These are phyloP conservation scores for Bipolaris sorokiniana DNA, from an alignment of 2,329 filamentous ascomycete species.

Conservation along the genomic window DNA sequence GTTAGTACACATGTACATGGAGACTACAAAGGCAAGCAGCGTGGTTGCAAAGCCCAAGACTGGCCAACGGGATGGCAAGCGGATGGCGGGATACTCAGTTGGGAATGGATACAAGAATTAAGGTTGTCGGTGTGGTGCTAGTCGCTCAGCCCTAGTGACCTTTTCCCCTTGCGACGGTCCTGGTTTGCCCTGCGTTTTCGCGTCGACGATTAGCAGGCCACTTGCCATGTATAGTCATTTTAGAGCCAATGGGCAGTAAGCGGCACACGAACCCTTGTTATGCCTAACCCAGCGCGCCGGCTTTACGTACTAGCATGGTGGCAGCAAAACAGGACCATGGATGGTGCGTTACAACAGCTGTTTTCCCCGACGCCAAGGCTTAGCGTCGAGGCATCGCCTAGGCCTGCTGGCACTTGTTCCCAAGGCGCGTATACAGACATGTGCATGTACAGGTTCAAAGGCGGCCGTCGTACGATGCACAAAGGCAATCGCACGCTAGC, in stretches of 20 bases:
- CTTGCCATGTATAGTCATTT: slow-evolving; percentile 11
- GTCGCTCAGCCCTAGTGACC: slow-evolving; percentile 11
- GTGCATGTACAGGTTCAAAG: too few relatives aligned
- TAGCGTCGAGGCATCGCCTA: background rate
- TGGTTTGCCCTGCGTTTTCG: slow-evolving; percentile 12
- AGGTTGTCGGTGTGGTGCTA: slow-evolving; percentile 9
- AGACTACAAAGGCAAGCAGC: too few relatives aligned
- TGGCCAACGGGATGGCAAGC: too few relatives aligned
- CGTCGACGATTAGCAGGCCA: slow-evolving; percentile 10
- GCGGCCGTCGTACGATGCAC: background rate
- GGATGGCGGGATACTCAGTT: slow-evolving; percentile 4
- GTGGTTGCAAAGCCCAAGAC: too few relatives aligned
- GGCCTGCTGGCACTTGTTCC: background rate
- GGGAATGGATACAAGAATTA: slow-evolving; percentile 12
- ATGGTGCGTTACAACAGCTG: background rate
- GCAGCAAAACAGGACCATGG: background rate
- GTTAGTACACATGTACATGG: too few relatives aligned
- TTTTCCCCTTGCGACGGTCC: slow-evolving; percentile 13
- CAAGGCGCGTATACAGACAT: too few relatives aligned
- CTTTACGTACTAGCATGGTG: slow-evolving; percentile 20
- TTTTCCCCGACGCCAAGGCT: background rate
- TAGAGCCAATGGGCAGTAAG: slow-evolving; percentile 3
- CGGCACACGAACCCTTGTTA: slow-evolving; percentile 6
- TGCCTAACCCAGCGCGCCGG: slow-evolving; percentile 10
- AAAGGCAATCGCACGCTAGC: slow-evolving; percentile 3